Evolutionary conservation across 179 eudicot species (phyloP).

Genomic region (Actinidia chinensis): DNA sequence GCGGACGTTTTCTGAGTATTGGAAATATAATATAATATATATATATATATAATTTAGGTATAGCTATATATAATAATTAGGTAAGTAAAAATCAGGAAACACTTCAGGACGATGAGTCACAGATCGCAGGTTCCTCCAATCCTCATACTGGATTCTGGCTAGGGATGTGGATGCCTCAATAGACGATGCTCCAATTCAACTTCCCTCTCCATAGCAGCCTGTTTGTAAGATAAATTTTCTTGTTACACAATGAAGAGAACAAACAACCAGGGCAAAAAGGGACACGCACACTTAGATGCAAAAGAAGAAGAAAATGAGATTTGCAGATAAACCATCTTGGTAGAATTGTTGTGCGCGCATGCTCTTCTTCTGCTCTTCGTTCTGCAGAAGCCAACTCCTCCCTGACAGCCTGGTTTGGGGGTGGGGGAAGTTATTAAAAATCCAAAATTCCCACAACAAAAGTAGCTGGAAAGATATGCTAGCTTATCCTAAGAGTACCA

Average conservation of each 20-base stretch:
- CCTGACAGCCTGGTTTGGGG: conserved; percentile 64
- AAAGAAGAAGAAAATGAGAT: not conserved
- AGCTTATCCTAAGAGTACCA: not conserved
- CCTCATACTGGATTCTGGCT: conserved; percentile 95
- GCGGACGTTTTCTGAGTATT: too few relatives aligned
- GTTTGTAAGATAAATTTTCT: conserved; percentile 9
- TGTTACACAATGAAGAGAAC: conserved; percentile 10
- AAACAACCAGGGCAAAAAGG: not conserved
- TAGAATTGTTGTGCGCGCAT: conserved; percentile 87
- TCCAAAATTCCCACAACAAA: not conserved
- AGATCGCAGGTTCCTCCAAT: conserved; percentile 13
- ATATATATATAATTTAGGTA: too few relatives aligned
- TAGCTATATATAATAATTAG: too few relatives aligned
- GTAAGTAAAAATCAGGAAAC: not conserved
- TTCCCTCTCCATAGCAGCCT: conserved; percentile 99
- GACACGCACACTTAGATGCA: not conserved
- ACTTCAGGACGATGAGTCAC: conserved; percentile 10
- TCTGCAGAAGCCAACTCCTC: conserved; percentile 93
- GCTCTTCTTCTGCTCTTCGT: conserved; percentile 97
- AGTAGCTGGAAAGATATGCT: conserved; percentile 2
- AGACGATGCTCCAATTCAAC: conserved; percentile 95
- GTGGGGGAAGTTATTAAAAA: not conserved
- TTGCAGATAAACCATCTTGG: conserved; percentile 58
- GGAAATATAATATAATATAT: too few relatives aligned
- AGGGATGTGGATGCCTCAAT: conserved; percentile 90